Conservation (phyloP, 2,329 filamentous ascomycete species). For the Epicoccum sorghinum region DNA sequence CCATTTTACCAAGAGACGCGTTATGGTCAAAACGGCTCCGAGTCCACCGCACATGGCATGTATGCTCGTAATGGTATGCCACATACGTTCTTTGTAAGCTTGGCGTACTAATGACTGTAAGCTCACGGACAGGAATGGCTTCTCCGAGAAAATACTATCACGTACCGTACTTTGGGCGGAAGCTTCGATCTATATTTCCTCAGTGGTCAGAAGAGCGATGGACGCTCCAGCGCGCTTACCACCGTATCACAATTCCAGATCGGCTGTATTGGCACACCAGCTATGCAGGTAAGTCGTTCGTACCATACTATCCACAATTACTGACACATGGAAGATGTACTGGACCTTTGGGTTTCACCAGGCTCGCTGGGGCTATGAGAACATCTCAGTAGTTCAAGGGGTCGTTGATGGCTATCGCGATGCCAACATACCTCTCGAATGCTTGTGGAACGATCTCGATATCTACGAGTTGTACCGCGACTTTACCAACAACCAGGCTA, state of each 20-base stretch:
- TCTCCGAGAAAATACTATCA: conserved; percentile 66
- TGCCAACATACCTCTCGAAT: conserved; percentile 59
- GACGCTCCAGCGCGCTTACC: conserved; percentile 60
- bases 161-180: conserved; percentile 74
- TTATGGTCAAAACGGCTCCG: conserved; percentile 9
- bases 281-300: conserved; percentile 69
- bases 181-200: conserved; percentile 79
- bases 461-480: conserved; percentile 56
- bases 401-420: conserved; percentile 59
- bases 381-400: conserved; percentile 18
- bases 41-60: conserved; percentile 18
- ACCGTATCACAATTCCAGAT: conserved; percentile 63
- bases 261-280: conserved; percentile 69
- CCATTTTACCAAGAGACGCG: conserved; percentile 25
- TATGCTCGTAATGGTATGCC: conserved; percentile 23
- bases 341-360: conserved; percentile 82
- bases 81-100: too few relatives aligned
- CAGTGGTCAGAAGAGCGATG: conserved; percentile 69
- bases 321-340: conserved; percentile 17
- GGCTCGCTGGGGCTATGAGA: conserved; percentile 76
- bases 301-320: not conserved
- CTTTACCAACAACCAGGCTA: conserved; percentile 60
- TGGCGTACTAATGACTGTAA: not conserved
- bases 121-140: conserved; percentile 77
- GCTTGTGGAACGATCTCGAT: conserved; percentile 49